Conservation (phyloP, 352 stramenopile species). For the Phytopythium montanum region DNA sequence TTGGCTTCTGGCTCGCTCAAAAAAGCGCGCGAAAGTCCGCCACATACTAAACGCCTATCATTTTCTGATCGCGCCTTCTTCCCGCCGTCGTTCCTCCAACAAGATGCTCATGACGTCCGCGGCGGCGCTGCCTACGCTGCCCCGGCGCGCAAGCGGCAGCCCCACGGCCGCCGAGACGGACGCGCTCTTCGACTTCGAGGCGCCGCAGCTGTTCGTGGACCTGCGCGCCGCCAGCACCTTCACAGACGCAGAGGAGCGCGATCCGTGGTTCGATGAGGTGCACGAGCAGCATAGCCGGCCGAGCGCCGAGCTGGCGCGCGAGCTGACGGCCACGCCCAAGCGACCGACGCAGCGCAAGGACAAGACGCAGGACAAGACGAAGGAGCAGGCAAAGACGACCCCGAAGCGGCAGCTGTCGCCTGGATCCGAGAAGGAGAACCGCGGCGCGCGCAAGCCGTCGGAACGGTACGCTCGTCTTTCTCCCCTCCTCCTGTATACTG, state of each 20-base stretch:
- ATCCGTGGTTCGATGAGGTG: slow-evolving; percentile 63
- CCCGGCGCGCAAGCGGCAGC: not conserved
- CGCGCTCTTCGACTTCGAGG: slow-evolving; percentile 75
- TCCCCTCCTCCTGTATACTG: too few relatives aligned
- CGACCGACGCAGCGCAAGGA: not conserved
- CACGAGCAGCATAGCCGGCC: slow-evolving; percentile 54
- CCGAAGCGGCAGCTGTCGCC: not conserved
- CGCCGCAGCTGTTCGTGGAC: slow-evolving; percentile 51
- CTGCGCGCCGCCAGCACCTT: slow-evolving; percentile 27
- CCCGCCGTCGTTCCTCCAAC: not conserved
- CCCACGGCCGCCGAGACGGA: slow-evolving; percentile 24
- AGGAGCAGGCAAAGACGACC: not conserved
- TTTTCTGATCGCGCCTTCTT: not conserved
- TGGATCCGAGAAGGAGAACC: slow-evolving; percentile 33
- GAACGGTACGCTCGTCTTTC: not conserved
- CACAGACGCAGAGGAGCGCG: slow-evolving; percentile 19
- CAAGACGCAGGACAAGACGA: not conserved
- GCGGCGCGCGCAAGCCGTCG: slow-evolving; percentile 1
- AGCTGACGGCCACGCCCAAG: slow-evolving; percentile 18
- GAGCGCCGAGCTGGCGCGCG: slow-evolving; percentile 45
- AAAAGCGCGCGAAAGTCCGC: not conserved
- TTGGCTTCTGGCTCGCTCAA: not conserved
- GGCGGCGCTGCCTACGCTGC: not conserved
- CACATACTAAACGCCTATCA: slow-evolving; percentile 2
- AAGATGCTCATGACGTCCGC: not conserved